Evolutionary conservation across 208 protist genomes (phyloP), one percentile per base, ranked within the genome.

Genomic region (Acanthamoeba sp.): DNA sequence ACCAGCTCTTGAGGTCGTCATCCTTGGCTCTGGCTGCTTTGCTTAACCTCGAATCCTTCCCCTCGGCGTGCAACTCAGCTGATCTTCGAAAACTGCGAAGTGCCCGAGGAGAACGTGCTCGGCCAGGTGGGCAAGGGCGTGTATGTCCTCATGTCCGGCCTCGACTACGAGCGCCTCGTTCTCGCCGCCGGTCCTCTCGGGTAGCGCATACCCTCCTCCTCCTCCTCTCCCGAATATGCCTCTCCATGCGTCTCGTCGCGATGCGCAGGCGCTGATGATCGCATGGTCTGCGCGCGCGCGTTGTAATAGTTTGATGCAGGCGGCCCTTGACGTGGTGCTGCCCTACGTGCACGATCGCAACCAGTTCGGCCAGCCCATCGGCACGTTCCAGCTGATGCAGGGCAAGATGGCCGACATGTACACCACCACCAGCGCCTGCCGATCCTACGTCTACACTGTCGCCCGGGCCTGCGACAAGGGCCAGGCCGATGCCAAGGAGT

Each of bases 341-440:
- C 95, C 97, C 22, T 99, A 99, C 95, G 97, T 98, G 2, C 95
- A 98, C 42, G 94, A 98, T 45, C 97, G 98, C 82, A 95, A 98
- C 59, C 98, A 99, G 92, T 99, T 99, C 95, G 98, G 98, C 27
- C 94, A 98, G 94, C 66, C 95, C 38, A 99, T 99, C 95, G 96
- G 96, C 62, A 96, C 97, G 84, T 99, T 99, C 94, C 96, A 97
- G n/a, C 97, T 99, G 66, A 99, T 99, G 94, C 98, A 99, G 96
- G 98, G 98, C 38, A 98, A 99, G 96, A 97, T 99, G 14, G 98
- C 98, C 1, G 98, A 99, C 94, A 98, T 98, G 97, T 99, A 98
- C 95, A 98, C 98, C 16, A 95, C 97, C 12, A 97, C 98, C 6
- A 97, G 97, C 89, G 98, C 98, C 20, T 97, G 95, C 27, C 98